Evolutionary conservation across 2,329 filamentous ascomycete genomes (phyloP).

Genomic region (Fusarium pseudoanthophilum): DNA sequence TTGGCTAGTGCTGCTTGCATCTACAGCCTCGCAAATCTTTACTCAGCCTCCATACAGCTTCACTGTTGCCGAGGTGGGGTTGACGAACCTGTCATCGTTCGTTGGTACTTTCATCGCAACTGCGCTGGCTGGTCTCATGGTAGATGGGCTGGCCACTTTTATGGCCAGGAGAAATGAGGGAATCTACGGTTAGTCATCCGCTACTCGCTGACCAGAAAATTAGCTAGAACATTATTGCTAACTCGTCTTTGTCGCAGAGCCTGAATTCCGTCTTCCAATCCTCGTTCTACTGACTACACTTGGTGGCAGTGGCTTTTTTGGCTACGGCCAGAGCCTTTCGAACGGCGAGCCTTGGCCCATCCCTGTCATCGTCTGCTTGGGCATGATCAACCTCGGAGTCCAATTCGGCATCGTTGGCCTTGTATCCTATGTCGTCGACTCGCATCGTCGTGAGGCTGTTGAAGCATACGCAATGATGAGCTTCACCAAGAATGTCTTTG

Average conservation of each 20-base stretch:
- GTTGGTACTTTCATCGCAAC: neutral
- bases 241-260: neutral
- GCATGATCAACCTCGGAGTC: neutral
- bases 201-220: too few species aligned
- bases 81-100: neutral
- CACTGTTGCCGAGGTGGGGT: neutral
- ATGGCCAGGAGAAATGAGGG: neutral
- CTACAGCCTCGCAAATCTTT: neutral
- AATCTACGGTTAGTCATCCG: neutral
- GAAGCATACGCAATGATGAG: neutral
- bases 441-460: neutral
- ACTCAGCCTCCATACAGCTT: neutral
- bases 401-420: neutral
- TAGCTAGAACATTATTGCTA: neutral
- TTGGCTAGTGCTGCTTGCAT: neutral
- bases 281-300: neutral
- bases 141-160: neutral
- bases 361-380: neutral
- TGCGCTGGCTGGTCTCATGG: neutral
- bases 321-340: neutral
- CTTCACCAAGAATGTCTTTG: neutral
- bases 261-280: constrained; percentile 1
- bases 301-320: neutral
- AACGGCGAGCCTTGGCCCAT: neutral
- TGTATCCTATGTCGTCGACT: neutral